These are phyloP conservation scores for Xylariaceae sp. DNA, from an alignment of 2,329 filamentous ascomycete genomes.

Conservation along the genomic window DNA sequence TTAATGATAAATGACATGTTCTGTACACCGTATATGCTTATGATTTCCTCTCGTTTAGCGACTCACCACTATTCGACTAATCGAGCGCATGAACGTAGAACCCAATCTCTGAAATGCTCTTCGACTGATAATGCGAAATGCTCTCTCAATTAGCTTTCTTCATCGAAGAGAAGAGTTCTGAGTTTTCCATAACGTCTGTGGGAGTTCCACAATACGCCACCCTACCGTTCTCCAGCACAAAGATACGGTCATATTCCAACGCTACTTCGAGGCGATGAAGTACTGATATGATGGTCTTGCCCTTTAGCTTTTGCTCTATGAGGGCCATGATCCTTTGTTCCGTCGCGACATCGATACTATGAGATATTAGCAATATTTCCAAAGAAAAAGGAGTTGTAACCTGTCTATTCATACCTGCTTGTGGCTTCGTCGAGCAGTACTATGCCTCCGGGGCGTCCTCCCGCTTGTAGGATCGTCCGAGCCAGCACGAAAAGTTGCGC, in stretches of 20 bases:
- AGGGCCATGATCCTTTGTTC: constrained; percentile 24
- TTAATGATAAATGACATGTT: too few relatives aligned
- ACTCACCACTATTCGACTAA: too few relatives aligned
- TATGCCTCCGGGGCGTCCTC: constrained; percentile 65
- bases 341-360: constrained; percentile 24
- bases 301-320: constrained; percentile 17
- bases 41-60: too few relatives aligned
- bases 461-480: constrained; percentile 66
- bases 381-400: not conserved
- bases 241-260: constrained; percentile 24
- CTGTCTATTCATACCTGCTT: constrained; percentile 17
- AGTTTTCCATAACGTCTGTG: constrained; percentile 15
- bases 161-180: constrained; percentile 25
- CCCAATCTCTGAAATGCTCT: too few relatives aligned
- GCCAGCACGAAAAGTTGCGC: constrained; percentile 50
- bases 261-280: constrained; percentile 24
- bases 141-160: not conserved
- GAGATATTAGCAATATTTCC: not conserved
- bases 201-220: constrained; percentile 21
- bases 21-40: too few relatives aligned
- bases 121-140: too few relatives aligned
- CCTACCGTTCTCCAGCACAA: constrained; percentile 23
- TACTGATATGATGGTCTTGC: constrained; percentile 25
- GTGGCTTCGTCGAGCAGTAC: constrained; percentile 60
- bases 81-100: too few relatives aligned